Conservation (phyloP, 768 basidiomycete species). For the Udeniomyces megalosporus region DNA sequence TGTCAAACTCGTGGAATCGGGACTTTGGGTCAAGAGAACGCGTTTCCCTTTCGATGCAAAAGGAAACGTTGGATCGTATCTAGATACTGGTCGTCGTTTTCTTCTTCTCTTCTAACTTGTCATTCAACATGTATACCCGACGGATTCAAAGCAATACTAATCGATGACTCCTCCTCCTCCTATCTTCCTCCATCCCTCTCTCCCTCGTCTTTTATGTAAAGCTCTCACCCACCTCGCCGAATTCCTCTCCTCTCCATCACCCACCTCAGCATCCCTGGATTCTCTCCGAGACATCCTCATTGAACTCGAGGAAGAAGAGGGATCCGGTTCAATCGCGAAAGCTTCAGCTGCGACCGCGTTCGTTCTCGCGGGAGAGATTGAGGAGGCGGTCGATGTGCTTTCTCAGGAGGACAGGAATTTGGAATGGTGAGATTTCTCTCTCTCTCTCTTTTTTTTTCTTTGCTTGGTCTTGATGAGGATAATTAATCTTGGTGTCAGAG, state of each 20-base stretch:
- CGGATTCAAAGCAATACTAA: too few relatives aligned
- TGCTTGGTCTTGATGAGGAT: neutral
- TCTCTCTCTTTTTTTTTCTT: neutral
- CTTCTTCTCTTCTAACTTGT: slow-evolving; percentile 14
- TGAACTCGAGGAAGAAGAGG: slow-evolving; percentile 56
- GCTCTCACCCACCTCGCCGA: slow-evolving; percentile 60
- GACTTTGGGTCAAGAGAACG: too few relatives aligned
- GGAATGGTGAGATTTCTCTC: slow-evolving; percentile 53
- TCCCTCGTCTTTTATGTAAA: slow-evolving; percentile 1
- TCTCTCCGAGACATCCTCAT: slow-evolving; percentile 69
- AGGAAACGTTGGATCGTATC: too few relatives aligned
- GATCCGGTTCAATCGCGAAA: slow-evolving; percentile 48
- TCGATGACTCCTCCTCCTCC: neutral
- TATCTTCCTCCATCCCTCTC: slow-evolving; percentile 16
- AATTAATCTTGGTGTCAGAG: neutral
- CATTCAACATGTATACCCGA: too few relatives aligned
- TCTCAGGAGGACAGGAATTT: slow-evolving; percentile 55
- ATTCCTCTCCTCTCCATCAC: slow-evolving; percentile 37
- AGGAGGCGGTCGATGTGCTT: slow-evolving; percentile 82
- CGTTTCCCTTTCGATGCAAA: too few relatives aligned
- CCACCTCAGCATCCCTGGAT: slow-evolving; percentile 40
- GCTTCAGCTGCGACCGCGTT: slow-evolving; percentile 78
- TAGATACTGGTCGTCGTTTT: too few relatives aligned
- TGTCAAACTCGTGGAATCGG: too few relatives aligned
- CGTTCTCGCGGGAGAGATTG: slow-evolving; percentile 61